Evolutionary conservation across 257 asterid genomes (phyloP), one percentile per base, ranked within the genome.

Genomic region (Linaria vulgaris): DNA sequence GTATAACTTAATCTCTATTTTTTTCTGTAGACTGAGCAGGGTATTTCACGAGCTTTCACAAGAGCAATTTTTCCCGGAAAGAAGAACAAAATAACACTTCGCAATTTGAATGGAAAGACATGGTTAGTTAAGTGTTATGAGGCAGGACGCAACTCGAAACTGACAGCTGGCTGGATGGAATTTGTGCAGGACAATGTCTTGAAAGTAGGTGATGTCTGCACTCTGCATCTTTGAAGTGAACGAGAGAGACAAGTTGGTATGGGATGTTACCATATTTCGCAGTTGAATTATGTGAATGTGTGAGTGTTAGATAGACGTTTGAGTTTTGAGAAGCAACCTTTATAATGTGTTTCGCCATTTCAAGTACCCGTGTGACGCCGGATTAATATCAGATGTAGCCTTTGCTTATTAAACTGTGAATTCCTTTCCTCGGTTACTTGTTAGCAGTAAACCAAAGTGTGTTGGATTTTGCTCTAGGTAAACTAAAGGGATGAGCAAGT

Each of bases 161-260:
- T 30, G 6, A 9, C 11, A 25, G 1, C 20, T 37, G 50, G 71
- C 6, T 75, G 74, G 80, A 66, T 15, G 55, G n/a, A 56, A 25
- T 67, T 75, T 13, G 71, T 56, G 50, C 53, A 0, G 66, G 76
- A 74, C 20, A 69, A 69, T 66, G 5, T 27, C 27, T 61, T 70
- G 7, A 20, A 23, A 14, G 10, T 60, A 0, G 76, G 72, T 0
- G 76, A 74, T 54, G 56, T 20, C 6, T 69, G 70, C 19, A 70
- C 46, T n/a, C n/a, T n/a, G n/a, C n/a, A n/a, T n/a, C 3, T 75
- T 75, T 43, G 76, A 70, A 70, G 50, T 37, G 55, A 25, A 19
- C 4, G 12, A 23, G 9, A 38, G 20, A 20, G 11, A 59, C 30
- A 45, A 4, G 41, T 20, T 44, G 20, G 53, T 41, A 13, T 60